Evolutionary conservation across 1,139 yeast genomes (phyloP).

Genomic region (Blastobotrys illinoisensis): DNA sequence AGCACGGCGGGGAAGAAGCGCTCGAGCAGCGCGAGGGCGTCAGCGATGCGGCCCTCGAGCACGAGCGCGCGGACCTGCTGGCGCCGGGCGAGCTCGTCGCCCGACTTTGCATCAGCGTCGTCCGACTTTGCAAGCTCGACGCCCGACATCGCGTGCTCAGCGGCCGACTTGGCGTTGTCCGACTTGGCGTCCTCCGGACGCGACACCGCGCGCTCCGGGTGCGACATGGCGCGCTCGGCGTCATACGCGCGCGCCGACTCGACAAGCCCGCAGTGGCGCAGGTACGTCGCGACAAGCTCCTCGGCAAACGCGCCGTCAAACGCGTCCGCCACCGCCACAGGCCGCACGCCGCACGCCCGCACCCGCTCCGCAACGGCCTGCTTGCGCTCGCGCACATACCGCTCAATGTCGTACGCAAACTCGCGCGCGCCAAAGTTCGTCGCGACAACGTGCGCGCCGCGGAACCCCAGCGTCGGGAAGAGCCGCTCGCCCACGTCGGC

Average conservation of each 20-base stretch:
- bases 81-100: constrained; percentile 43
- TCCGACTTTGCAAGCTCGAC: background rate
- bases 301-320: constrained; percentile 40
- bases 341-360: constrained; percentile 9
- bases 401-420: constrained; percentile 67
- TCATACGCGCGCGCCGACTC: constrained; percentile 55
- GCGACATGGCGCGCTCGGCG: too few species aligned
- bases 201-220: too few species aligned
- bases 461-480: constrained; percentile 46
- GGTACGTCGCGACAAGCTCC: constrained; percentile 59
- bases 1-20: constrained; percentile 45
- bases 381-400: constrained; percentile 51
- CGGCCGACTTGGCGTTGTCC: constrained; percentile 20
- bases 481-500: constrained; percentile 36
- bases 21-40: constrained; percentile 41
- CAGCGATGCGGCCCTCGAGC: constrained; percentile 44
- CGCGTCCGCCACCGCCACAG: constrained; percentile 7
- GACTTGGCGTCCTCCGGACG: background rate
- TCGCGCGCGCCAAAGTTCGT: constrained; percentile 69
- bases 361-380: constrained; percentile 21
- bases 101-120: constrained; percentile 16
- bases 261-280: constrained; percentile 67
- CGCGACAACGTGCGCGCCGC: constrained; percentile 43
- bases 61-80: constrained; percentile 47
- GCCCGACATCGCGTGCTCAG: constrained; percentile 31